A percentile compares a stretch with the other conserved stretches of the same genome.
phyloP scores from a whole-genome alignment of 2,329 filamentous ascomycete genomes.

The Neonectria hederae region DNA sequence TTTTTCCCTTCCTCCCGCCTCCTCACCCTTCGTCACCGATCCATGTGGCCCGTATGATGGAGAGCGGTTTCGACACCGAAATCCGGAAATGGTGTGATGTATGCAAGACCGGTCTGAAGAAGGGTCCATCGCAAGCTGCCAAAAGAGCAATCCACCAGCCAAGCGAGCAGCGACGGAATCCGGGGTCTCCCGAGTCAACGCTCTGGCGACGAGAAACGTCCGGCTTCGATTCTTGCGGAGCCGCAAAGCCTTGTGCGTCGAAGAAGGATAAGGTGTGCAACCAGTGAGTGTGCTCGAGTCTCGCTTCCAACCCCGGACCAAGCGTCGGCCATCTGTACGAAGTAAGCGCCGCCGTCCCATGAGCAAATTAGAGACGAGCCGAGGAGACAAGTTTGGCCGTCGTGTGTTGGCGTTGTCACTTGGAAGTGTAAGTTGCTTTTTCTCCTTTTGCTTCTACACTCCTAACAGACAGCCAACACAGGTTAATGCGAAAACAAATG shows the following conservation, averaged over 20 bases:
- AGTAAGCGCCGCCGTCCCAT: slow-evolving; percentile 12
- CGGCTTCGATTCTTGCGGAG: slow-evolving; percentile 17
- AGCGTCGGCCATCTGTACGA: background rate
- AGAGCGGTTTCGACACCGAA: background rate
- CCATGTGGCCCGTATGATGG: background rate
- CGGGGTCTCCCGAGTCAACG: slow-evolving; percentile 23
- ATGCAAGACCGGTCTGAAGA: background rate
- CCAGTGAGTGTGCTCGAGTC: background rate
- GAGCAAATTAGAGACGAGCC: slow-evolving; percentile 23
- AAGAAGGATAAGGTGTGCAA: background rate
- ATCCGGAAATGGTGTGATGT: slow-evolving; percentile 24
- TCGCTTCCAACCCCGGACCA: background rate
- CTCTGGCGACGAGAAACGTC: slow-evolving; percentile 28
- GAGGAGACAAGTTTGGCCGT: slow-evolving; percentile 1
- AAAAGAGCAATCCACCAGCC: slow-evolving; percentile 1
- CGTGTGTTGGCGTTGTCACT: slow-evolving; percentile 4
- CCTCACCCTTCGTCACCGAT: background rate
- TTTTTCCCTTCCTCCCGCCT: background rate
- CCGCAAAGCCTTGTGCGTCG: slow-evolving; percentile 8
- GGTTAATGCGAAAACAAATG: slow-evolving; percentile 9
- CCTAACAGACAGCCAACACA: background rate
- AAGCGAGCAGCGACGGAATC: slow-evolving; percentile 14
- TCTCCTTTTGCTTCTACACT: slow-evolving; percentile 11
- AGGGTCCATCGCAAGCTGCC: background rate
- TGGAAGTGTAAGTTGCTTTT: slow-evolving; percentile 20